Base-by-base conservation (phyloP, 129 eudicot genomes). In the Centaurea solstitialis region DNA sequence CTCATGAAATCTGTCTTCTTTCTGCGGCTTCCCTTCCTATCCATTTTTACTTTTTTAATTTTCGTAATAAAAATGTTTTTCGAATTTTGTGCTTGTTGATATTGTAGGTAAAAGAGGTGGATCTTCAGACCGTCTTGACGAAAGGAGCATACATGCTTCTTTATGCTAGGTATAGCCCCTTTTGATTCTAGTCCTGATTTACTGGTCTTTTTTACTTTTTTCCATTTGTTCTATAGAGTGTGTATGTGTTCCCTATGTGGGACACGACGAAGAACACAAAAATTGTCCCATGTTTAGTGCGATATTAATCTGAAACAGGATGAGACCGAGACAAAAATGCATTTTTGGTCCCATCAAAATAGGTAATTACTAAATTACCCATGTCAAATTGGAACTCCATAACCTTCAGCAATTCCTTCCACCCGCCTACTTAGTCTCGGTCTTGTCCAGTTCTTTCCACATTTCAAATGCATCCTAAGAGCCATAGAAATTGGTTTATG, bases 121-220 rank as follows among this genome's bases (percentile, higher is more conserved):
- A 91, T 35, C 85, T 90, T 74, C 85, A 85, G 8, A 80, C 80
- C 0, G 98, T 94, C 70, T 85, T 94, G 82, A 77, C 87, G 22
- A 90, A 88, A 82, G 91, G 91, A 23, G 98, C 98, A 20, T 94
- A 94, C 84, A 90, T 94, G 93, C 97, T 94, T 74, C 92, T 94
- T 33, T 94, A 94, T 80, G 90, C 98, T 17, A 90, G 98, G 98
- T 94, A 84, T 77, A 37, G 50, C 68, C 12, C 75, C 68, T 24
- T 73, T 15, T 40, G 35, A 22, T 72, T 59, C 10, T n/a, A 3
- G 20, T 64, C 59, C 4, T 30, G 41, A 15, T 66, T 74, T 74
- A 9, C n/a, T 43, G 4, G 9, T 8, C 7, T 39, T 41, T 3
- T 3, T 18, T 45, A 13, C 68, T 20, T 45, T 45, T 45, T 24